A percentile compares a stretch with the other conserved stretches of the same genome.
Evolutionary conservation across 371 early-diverging fungal genomes (phyloP).

Genomic region (Dichotomocladium elegans): DNA sequence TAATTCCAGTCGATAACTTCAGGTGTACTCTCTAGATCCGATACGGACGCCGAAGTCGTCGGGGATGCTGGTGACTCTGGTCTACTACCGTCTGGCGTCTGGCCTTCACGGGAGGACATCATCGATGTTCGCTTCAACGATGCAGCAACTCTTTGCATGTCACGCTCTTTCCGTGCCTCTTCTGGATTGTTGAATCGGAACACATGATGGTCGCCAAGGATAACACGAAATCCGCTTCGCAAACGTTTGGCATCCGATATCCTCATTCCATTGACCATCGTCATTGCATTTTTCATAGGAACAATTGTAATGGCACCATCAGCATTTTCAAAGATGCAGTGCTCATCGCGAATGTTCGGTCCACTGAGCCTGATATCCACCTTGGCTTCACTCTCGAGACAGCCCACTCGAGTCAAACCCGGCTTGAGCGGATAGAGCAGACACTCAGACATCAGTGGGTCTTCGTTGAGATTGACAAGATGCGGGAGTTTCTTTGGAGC

Average conservation of each 20-base stretch:
- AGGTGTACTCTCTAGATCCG: too few species aligned
- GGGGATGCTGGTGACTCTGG: constrained; percentile 7
- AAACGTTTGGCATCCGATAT: constrained; percentile 61
- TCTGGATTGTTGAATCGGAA: constrained; percentile 87
- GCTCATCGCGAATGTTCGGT: constrained; percentile 61
- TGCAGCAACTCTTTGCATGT: constrained; percentile 25
- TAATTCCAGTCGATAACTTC: constrained; percentile 79
- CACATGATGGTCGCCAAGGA: constrained; percentile 77
- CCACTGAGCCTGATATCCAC: constrained; percentile 74
- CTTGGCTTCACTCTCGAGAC: constrained; percentile 27
- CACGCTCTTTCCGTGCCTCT: constrained; percentile 72
- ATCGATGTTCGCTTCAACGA: too few species aligned
- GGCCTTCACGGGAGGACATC: too few species aligned
- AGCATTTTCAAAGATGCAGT: constrained; percentile 74
- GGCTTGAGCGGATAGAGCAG: constrained; percentile 81
- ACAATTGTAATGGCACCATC: constrained; percentile 61
- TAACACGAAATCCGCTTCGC: constrained; percentile 75
- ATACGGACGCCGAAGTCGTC: background rate
- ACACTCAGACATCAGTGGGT: constrained; percentile 88
- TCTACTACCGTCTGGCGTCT: constrained; percentile 23
- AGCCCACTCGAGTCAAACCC: constrained; percentile 73
- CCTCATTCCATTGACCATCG: constrained; percentile 79
- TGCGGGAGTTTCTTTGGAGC: constrained; percentile 83
- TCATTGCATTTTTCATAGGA: constrained; percentile 54
- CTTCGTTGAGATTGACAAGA: constrained; percentile 86